Evolutionary conservation across 2,329 filamentous ascomycete species (phyloP).

Genomic region (Ophiognomonia clavigignenti-juglandacearum): DNA sequence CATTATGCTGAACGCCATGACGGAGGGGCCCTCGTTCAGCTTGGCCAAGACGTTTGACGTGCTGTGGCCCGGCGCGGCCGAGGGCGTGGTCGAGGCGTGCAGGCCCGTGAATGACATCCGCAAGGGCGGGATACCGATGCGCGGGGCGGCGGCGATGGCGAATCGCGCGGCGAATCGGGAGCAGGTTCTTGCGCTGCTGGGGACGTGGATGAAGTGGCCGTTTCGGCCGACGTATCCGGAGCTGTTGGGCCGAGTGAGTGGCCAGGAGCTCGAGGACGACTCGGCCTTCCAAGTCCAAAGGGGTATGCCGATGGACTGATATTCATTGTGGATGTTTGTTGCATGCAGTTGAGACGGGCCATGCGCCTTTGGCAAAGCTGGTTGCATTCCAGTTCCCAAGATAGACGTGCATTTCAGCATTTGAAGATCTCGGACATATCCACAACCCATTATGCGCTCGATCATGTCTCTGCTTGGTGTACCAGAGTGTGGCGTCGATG

Average conservation of each 20-base stretch:
- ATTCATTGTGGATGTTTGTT: no score
- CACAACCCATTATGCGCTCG: no score
- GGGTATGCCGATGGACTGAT: no score
- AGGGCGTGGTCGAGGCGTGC: constrained; percentile 46
- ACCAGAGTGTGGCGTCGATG: no score
- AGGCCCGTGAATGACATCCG: constrained; percentile 42
- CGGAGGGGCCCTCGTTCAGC: constrained; percentile 18
- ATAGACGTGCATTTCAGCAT: no score
- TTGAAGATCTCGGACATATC: no score
- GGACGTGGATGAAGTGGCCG: constrained; percentile 62
- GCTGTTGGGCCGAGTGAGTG: constrained; percentile 37
- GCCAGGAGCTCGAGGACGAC: constrained; percentile 22
- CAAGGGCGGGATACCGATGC: constrained; percentile 38
- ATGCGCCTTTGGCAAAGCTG: no score
- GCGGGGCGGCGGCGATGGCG: constrained; percentile 36
- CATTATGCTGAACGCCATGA: constrained; percentile 41
- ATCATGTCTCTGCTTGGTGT: no score
- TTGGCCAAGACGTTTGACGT: constrained; percentile 38
- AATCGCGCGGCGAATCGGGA: constrained; percentile 44
- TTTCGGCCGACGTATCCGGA: constrained; percentile 49
- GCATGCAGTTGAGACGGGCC: no score
- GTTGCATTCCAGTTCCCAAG: no score
- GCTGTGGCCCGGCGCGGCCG: constrained; percentile 56
- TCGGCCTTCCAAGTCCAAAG: background rate
- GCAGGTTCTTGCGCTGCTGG: constrained; percentile 54